Evolutionary conservation across 2,329 filamentous ascomycete genomes (phyloP), one percentile per base, ranked within the genome.

Genomic region (Penicillium sp.): DNA sequence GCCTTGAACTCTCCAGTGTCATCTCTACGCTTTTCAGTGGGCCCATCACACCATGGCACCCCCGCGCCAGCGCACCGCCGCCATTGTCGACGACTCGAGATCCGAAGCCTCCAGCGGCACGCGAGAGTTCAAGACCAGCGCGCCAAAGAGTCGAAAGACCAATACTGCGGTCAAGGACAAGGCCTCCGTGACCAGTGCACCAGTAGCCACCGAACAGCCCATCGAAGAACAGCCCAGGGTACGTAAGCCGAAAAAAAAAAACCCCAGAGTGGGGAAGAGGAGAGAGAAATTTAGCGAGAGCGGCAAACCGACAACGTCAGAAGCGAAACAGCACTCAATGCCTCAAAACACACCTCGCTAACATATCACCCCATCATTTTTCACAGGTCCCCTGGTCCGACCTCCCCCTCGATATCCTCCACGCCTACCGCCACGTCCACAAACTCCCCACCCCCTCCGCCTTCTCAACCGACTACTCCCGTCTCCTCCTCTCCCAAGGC

Each of bases 361-460:
- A 58, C 22, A 22, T 7, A 47, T 12, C 12, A 45, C 28, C 39
- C 15, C 20, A 4, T 53, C 22, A 25, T 25, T 7, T 25, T 15
- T 10, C 11, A 48, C 45, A 81, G 79, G 76, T 81, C 59, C 67
- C 75, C 55, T 81, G 79, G 79, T 67, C 76, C 47, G 71, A 74
- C 38, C 74, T 80, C 66, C 74, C 78, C 35, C 72, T 78, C 63
- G 72, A 76, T 15, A 73, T 80, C 63, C 78, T 82, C 49, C 78
- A 82, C 67, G 75, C 78, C 61, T 82, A 82, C 69, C 76, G 80
- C 58, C 77, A 81, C 59, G 76, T 76, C 65, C 78, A 81, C 65
- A 79, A 76, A 65, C 73, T 82, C 37, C 67, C 76, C 54, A 76
- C 73, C n/a, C 76, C 79, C 25, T 75, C 75, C 61, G 74, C 78